phyloP scores from a whole-genome alignment of 768 basidiomycete species.

The Favolaschia claudopus region DNA sequence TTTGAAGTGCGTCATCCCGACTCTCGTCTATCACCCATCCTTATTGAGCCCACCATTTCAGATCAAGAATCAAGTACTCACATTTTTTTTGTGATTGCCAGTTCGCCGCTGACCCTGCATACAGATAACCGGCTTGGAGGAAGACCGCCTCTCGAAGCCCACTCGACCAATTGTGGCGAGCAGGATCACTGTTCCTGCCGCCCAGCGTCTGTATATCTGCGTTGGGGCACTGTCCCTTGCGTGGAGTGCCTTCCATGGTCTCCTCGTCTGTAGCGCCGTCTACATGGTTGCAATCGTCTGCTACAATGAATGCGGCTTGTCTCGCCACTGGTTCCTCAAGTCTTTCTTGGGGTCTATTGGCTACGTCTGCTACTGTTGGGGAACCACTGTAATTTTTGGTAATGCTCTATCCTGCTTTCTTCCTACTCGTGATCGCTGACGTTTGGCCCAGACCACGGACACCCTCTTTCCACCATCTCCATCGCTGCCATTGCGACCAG shows the following conservation, averaged over 20 bases:
- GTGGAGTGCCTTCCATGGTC: slow-evolving; percentile 15
- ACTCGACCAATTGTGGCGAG: slow-evolving; percentile 27
- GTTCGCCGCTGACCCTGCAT: too few species aligned
- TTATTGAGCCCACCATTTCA: slow-evolving; percentile 3
- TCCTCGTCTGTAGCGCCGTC: slow-evolving; percentile 17
- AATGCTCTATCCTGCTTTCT: background rate
- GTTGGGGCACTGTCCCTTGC: slow-evolving; percentile 11
- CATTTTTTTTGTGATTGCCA: background rate
- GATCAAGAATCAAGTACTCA: slow-evolving; percentile 27
- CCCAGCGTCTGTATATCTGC: slow-evolving; percentile 19
- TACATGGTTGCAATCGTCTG: slow-evolving; percentile 24
- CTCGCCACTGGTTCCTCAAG: slow-evolving; percentile 23
- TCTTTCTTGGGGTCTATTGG: slow-evolving; percentile 26
- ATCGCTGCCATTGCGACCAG: slow-evolving; percentile 36
- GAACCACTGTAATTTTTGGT: slow-evolving; percentile 30
- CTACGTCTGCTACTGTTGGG: slow-evolving; percentile 32
- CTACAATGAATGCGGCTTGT: slow-evolving; percentile 30
- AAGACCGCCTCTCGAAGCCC: slow-evolving; percentile 31
- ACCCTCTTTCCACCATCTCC: slow-evolving; percentile 18
- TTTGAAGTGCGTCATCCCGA: slow-evolving; percentile 14
- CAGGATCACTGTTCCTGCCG: slow-evolving; percentile 18
- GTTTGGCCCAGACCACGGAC: slow-evolving; percentile 23
- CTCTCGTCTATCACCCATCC: background rate
- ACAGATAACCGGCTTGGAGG: slow-evolving; percentile 29
- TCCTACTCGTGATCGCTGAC: background rate